Evolutionary conservation across 2,329 filamentous ascomycete genomes (phyloP), one percentile per base, ranked within the genome.

Genomic region (Pseudogymnoascus sp.): DNA sequence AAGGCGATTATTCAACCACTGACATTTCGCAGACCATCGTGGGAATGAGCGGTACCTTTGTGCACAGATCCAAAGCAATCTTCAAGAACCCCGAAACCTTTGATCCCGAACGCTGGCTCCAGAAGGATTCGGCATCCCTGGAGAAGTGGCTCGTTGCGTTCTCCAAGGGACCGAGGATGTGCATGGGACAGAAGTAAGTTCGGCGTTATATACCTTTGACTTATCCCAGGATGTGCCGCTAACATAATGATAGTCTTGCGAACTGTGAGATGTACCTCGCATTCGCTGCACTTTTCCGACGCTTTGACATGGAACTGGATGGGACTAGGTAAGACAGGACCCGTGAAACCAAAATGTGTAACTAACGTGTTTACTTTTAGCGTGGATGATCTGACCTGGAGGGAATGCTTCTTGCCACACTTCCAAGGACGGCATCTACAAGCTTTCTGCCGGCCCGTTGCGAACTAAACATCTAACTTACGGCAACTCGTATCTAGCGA

Each of bases 141-240:
- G 63, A 61, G 11, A 66, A 74, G 11, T 76, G 70, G n/a, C 64
- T 79, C 11, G 75, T 79, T 26, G 71, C 78, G 0, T 82, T 82
- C 66, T 76, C 74, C 0, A 70, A 75, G 33, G 80, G 79, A 0
- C 72, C 77, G 0, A 70, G 79, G 46, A 72, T 68, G 62, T 79
- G 76, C 66, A 66, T 78, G 10, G 76, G 76, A 33, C 61, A 40
- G 22, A 63, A 43, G 62, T 62, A 35, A 59, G 53, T 4, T 40
- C n/a, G 12, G 26, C 26, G 46, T n/a, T 7, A 19, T 56, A 56
- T 19, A 4, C 10, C 26, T 33, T 53, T 19, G 6, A 6, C 26
- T 31, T 16, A 33, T 19, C n/a, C 46, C 43, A 33, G 4, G 19
- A 11, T 11, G 7, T 41, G 11, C 6, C 6, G 6, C 31, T 50